Evolutionary conservation across 2,329 filamentous ascomycete species (phyloP), one percentile per base, ranked within the genome.

Genomic region (Raffaelea arxii): DNA sequence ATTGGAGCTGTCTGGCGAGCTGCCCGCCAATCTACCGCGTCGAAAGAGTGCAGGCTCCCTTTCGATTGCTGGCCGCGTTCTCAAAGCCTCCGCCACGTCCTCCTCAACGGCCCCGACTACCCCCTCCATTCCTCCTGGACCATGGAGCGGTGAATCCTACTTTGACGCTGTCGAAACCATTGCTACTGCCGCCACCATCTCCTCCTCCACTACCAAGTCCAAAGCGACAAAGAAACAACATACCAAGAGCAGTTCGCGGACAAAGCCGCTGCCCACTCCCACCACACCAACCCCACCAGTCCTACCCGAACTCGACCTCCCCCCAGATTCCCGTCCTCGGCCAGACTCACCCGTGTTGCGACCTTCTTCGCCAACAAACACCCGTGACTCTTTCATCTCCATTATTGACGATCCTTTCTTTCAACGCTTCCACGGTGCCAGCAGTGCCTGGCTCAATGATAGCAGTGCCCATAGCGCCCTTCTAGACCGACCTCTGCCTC

Each of bases 361-460:
- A 49, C 53, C 41, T 44, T 50, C 43, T 42, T 54, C 40, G 47
- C 45, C 47, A 36, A 53, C 52, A 53, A 47, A 56, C 53, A 44
- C 59, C 62, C 54, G 71, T 50, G 69, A 72, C 54, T 78, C 74
- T 18, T 62, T 76, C 52, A 59, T 66, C 43, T 76, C 72, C 49
- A 72, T 77, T 50, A 62, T 74, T 56, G 71, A 78, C 66, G 73
- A 77, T 53, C 71, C 71, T 25, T 75, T 77, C 58, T 73, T 75
- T 61, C 67, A 69, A 54, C 67, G 65, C 52, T 69, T 70, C 53
- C 62, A 70, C 58, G 57, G 61, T 32, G 58, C 62, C 48, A 55
- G 42, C 41, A 30, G 58, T 38, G 56, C 59, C 45, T 60, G 57
- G 45, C 49, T 62, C 38, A 54, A 57, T 30, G 56, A 59, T 45